A percentile compares a stretch with the other conserved stretches of the same genome.
Conservation (phyloP, 2,329 filamentous ascomycete species). For the Berkeleyomyces rouxiae region DNA sequence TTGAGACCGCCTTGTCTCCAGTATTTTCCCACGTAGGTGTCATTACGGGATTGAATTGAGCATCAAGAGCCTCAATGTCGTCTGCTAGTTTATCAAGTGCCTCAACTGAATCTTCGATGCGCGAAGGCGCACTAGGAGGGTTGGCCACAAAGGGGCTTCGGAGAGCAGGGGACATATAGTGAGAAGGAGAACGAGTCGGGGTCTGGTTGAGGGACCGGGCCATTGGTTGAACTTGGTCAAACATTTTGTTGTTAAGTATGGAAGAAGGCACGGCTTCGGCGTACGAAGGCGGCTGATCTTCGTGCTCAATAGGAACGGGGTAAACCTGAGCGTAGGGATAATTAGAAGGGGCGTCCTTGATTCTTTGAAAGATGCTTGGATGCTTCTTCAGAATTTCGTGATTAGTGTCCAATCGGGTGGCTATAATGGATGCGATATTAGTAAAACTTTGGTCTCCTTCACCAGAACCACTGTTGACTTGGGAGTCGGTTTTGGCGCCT, state of each 20-base stretch:
- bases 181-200: neutral
- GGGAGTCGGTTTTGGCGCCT: neutral
- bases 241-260: neutral
- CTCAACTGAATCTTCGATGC: slow-evolving; percentile 48
- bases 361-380: slow-evolving; percentile 6
- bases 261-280: slow-evolving; percentile 12
- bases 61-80: slow-evolving; percentile 36
- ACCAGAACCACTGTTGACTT: neutral
- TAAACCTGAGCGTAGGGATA: slow-evolving; percentile 12
- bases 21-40: neutral
- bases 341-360: slow-evolving; percentile 1
- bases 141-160: neutral
- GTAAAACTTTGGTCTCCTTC: slow-evolving; percentile 5
- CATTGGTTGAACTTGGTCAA: neutral
- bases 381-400: slow-evolving; percentile 9
- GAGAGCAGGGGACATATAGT: neutral
- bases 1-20: neutral
- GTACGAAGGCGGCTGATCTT: slow-evolving; percentile 14
- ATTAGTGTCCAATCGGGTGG: slow-evolving; percentile 8
- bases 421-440: slow-evolving; percentile 12
- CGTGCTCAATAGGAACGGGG: slow-evolving; percentile 11
- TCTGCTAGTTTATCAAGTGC: slow-evolving; percentile 46
- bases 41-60: slow-evolving; percentile 16
- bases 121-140: slow-evolving; percentile 23
- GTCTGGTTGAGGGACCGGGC: neutral